These are phyloP conservation scores for Amylostereum chailletii DNA, from an alignment of 1,284 basidiomycete genomes.

Conservation along the genomic window DNA sequence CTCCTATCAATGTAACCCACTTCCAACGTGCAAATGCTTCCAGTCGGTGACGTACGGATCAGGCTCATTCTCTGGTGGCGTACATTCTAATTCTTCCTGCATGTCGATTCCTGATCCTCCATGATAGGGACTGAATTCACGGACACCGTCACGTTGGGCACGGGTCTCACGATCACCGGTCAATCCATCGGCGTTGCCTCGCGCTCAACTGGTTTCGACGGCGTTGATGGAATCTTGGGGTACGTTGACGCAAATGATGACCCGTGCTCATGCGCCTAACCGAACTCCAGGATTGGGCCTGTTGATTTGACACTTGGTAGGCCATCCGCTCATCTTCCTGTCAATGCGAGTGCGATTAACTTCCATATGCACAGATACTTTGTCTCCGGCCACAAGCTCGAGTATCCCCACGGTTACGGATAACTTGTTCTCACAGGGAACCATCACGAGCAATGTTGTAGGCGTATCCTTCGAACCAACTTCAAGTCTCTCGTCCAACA, in stretches of 20 bases:
- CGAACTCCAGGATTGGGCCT: slow-evolving; percentile 33
- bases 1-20: not conserved
- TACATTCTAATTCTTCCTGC: not conserved
- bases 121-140: slow-evolving; percentile 29
- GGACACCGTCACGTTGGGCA: slow-evolving; percentile 29
- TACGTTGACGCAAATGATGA: slow-evolving; percentile 9
- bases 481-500: slow-evolving; percentile 14
- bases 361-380: slow-evolving; percentile 18
- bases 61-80: slow-evolving; percentile 38
- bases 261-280: not conserved
- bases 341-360: not conserved
- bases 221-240: slow-evolving; percentile 50
- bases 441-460: slow-evolving; percentile 29
- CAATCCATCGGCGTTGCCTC: slow-evolving; percentile 56
- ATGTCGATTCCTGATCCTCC: not conserved
- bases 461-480: slow-evolving; percentile 40
- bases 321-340: slow-evolving; percentile 7
- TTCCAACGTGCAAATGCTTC: not conserved
- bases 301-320: slow-evolving; percentile 32
- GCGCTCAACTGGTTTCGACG: slow-evolving; percentile 26
- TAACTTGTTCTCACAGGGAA: slow-evolving; percentile 33
- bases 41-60: slow-evolving; percentile 46
- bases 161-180: slow-evolving; percentile 20
- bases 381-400: slow-evolving; percentile 18
- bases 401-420: slow-evolving; percentile 42